phyloP scores from a whole-genome alignment of 768 basidiomycete genomes.

The Clathrus columnatus region DNA sequence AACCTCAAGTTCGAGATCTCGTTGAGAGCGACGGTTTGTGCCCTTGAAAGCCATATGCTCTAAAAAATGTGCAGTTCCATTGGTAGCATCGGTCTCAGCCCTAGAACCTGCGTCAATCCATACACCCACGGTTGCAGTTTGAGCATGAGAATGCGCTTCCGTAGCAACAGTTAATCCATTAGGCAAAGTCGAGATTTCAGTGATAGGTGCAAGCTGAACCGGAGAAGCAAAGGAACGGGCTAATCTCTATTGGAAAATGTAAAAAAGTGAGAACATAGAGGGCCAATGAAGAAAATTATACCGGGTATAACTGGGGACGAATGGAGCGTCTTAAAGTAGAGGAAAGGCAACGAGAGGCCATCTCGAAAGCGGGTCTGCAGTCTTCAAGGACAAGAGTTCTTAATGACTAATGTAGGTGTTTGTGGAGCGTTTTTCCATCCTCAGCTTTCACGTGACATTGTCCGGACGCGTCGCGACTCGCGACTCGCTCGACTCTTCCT shows the following conservation, averaged over 20 bases:
- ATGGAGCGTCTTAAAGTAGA: slow-evolving; percentile 4
- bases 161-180: slow-evolving; percentile 96
- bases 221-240: slow-evolving; percentile 65
- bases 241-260: background rate
- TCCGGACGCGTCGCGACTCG: background rate
- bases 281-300: background rate
- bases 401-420: background rate
- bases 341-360: slow-evolving; percentile 9
- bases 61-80: slow-evolving; percentile 96
- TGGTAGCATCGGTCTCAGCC: slow-evolving; percentile 91
- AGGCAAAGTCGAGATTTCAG: slow-evolving; percentile 84
- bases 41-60: slow-evolving; percentile 99
- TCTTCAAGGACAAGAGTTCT: background rate
- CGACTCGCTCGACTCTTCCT: background rate
- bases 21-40: slow-evolving; percentile 79
- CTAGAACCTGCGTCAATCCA: slow-evolving; percentile 99
- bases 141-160: slow-evolving; percentile 79
- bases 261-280: background rate
- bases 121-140: slow-evolving; percentile 97
- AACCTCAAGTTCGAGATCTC: slow-evolving; percentile 89
- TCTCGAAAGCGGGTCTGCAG: background rate
- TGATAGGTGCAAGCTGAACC: slow-evolving; percentile 62
- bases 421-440: background rate
- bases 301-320: background rate
- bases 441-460: slow-evolving; percentile 3